Percentiles rank a stretch among this genome's conserved stretches.
These are phyloP conservation scores for Bruguiera hainesii DNA, from an alignment of 441 rosid species.

Conservation along the genomic window DNA sequence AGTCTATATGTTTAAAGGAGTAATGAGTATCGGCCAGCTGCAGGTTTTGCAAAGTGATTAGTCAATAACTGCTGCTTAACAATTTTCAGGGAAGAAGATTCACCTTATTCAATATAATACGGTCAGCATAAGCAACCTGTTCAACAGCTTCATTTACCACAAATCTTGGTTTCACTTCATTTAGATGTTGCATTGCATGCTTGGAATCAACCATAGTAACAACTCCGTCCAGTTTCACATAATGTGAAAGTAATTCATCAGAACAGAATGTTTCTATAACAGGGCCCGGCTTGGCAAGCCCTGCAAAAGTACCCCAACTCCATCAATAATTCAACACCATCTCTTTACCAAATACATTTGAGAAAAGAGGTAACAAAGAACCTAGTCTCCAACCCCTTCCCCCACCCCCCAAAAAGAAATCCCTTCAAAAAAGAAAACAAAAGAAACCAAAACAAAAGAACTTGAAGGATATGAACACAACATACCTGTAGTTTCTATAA, in stretches of 20 bases:
- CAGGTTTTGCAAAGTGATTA: neutral
- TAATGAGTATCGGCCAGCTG: slow-evolving; percentile 4
- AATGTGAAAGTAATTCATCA: slow-evolving; percentile 55
- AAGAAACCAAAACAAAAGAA: neutral
- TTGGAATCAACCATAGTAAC: slow-evolving; percentile 74
- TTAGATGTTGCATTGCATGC: slow-evolving; percentile 64
- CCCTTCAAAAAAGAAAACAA: neutral
- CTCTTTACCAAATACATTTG: too few species aligned
- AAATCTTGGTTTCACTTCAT: slow-evolving; percentile 68
- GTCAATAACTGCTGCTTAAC: neutral
- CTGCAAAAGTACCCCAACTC: slow-evolving; percentile 30
- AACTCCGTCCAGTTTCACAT: slow-evolving; percentile 69
- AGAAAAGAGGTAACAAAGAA: neutral
- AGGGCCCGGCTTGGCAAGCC: slow-evolving; percentile 75
- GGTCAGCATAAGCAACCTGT: slow-evolving; percentile 79
- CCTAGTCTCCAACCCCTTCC: too few species aligned
- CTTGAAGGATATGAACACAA: neutral
- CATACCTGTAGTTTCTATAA: slow-evolving; percentile 73
- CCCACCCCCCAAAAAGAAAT: neutral
- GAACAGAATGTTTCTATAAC: slow-evolving; percentile 68
- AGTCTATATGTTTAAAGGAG: neutral
- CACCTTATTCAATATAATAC: slow-evolving; percentile 69
- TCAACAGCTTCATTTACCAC: slow-evolving; percentile 71
- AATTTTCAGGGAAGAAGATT: slow-evolving; percentile 1
- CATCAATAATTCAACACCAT: neutral